Evolutionary conservation across 2,329 filamentous ascomycete species (phyloP).

Genomic region (Calonectria montana): DNA sequence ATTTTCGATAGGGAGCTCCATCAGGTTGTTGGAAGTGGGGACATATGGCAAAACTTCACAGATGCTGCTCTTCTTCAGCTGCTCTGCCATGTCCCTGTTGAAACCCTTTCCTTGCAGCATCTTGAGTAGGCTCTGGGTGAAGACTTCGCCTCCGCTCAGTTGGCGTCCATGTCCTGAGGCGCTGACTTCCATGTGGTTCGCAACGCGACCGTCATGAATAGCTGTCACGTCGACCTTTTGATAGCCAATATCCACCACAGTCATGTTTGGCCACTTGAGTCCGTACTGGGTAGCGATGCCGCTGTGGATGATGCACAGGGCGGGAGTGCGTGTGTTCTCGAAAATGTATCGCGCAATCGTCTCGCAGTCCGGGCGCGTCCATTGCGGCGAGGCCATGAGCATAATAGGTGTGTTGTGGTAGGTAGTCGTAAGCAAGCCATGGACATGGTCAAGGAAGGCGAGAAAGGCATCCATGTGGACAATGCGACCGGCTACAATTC

Average conservation of each 20-base stretch:
- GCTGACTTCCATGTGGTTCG: slow-evolving; percentile 73
- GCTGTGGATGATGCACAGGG: slow-evolving; percentile 89
- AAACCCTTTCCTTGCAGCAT: slow-evolving; percentile 72
- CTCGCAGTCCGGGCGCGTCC: slow-evolving; percentile 90
- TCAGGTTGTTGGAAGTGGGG: slow-evolving; percentile 55
- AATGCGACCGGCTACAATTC: slow-evolving; percentile 75
- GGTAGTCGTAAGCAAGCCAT: slow-evolving; percentile 87
- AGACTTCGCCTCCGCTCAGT: slow-evolving; percentile 85
- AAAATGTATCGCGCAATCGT: slow-evolving; percentile 93
- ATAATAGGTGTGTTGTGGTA: slow-evolving; percentile 97
- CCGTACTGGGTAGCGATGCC: slow-evolving; percentile 90
- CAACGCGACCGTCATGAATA: slow-evolving; percentile 82
- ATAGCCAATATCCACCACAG: slow-evolving; percentile 90
- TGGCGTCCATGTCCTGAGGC: slow-evolving; percentile 58
- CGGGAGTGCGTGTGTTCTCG: slow-evolving; percentile 95
- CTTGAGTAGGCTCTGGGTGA: slow-evolving; percentile 79
- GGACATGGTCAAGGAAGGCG: slow-evolving; percentile 91
- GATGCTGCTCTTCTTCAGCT: slow-evolving; percentile 74
- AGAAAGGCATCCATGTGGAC: slow-evolving; percentile 94
- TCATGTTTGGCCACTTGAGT: slow-evolving; percentile 78
- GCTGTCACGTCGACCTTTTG: slow-evolving; percentile 95
- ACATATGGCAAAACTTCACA: slow-evolving; percentile 74
- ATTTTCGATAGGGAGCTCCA: slow-evolving; percentile 61
- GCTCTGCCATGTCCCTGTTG: slow-evolving; percentile 75
- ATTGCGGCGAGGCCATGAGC: slow-evolving; percentile 88